Percentiles rank a stretch among this genome's conserved stretches.
Conservation (phyloP, 345 rosid genomes). For the Populus davidiana region DNA sequence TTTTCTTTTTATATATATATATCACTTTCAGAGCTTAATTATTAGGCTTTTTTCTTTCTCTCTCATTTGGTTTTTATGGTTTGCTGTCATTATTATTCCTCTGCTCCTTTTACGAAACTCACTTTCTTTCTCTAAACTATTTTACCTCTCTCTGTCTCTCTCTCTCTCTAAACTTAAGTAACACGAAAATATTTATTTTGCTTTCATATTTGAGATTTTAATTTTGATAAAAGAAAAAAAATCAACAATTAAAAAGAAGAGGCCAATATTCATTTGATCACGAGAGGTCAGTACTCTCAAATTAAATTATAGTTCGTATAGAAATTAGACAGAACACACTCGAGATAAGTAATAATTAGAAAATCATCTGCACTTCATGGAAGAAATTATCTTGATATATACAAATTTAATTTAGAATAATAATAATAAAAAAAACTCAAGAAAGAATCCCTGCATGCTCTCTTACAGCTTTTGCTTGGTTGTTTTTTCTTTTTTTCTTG, state of each 20-base stretch:
- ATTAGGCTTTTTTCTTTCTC: neutral
- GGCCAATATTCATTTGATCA: too few species aligned
- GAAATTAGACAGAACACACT: too few species aligned
- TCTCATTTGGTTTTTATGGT: neutral
- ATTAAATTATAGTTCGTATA: too few species aligned
- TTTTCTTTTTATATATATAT: neutral
- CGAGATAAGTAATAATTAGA: too few species aligned
- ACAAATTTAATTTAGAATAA: too few species aligned
- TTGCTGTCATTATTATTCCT: neutral
- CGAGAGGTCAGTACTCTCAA: too few species aligned
- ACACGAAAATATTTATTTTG: neutral
- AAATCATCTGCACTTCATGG: too few species aligned
- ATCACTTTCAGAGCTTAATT: neutral
- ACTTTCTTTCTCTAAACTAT: too few species aligned
- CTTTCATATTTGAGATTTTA: neutral
- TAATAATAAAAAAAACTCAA: too few species aligned
- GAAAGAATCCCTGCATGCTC: neutral
- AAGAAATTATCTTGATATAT: too few species aligned
- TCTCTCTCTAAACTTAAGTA: neutral
- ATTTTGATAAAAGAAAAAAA: too few species aligned
- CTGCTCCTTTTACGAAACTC: neutral
- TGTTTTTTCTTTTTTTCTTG: neutral
- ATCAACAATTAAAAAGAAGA: too few species aligned
- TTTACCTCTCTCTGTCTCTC: neutral
- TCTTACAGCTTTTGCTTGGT: neutral